Evolutionary conservation across 2,329 filamentous ascomycete genomes (phyloP).

Genomic region (Stagonosporopsis tanaceti): DNA sequence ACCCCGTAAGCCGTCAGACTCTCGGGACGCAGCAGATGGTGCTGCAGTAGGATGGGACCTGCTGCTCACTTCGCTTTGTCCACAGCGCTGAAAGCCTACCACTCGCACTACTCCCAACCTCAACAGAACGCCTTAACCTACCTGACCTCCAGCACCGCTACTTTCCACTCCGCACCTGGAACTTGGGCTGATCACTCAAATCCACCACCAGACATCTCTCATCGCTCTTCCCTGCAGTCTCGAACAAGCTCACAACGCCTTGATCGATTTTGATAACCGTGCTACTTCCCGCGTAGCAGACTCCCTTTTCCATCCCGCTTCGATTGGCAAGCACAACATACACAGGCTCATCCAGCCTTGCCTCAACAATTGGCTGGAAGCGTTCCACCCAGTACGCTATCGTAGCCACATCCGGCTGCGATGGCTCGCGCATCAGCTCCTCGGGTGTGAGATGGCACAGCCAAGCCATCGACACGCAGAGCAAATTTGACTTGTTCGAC

Average conservation of each 20-base stretch:
- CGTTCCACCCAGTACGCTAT: constrained; percentile 78
- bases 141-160: not conserved
- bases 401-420: constrained; percentile 73
- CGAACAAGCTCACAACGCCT: constrained; percentile 73
- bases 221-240: constrained; percentile 73
- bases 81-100: not conserved
- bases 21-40: too few relatives aligned
- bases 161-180: constrained; percentile 42
- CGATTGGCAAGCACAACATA: constrained; percentile 77
- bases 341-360: constrained; percentile 57
- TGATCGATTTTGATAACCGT: constrained; percentile 71
- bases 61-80: not conserved
- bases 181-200: constrained; percentile 56
- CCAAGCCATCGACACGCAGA: constrained; percentile 82
- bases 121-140: not conserved
- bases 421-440: constrained; percentile 56
- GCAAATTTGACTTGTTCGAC: constrained; percentile 64
- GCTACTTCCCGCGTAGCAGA: constrained; percentile 76
- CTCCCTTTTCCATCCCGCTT: constrained; percentile 70
- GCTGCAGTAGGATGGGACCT: not conserved
- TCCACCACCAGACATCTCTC: constrained; percentile 75
- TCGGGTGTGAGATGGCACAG: constrained; percentile 65
- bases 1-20: not conserved
- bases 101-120: not conserved
- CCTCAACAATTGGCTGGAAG: constrained; percentile 66